Evolutionary conservation across 331 rosid species (phyloP).

Genomic region (Quercus phellos): DNA sequence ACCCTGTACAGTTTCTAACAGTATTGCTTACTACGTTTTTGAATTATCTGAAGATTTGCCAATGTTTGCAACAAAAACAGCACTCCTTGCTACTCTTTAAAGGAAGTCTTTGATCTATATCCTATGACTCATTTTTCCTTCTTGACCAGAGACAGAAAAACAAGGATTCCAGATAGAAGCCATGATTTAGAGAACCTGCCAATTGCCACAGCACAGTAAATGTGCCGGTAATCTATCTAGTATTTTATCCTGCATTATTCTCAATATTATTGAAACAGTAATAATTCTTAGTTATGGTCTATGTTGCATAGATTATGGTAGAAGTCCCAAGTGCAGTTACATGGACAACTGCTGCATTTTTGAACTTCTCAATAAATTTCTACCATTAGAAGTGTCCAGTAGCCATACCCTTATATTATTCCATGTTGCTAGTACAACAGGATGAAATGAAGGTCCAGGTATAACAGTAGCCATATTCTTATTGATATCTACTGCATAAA

Average conservation of each 20-base stretch:
- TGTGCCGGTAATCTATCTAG: too few relatives aligned
- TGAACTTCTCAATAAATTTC: background rate
- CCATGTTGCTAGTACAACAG: background rate
- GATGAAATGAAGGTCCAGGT: background rate
- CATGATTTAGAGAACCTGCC: too few relatives aligned
- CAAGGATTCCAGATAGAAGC: background rate
- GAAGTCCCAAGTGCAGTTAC: too few relatives aligned
- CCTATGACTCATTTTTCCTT: background rate
- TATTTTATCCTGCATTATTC: too few relatives aligned
- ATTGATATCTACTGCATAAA: background rate
- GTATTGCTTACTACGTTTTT: background rate
- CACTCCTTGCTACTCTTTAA: background rate
- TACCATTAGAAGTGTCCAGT: background rate
- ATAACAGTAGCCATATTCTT: background rate
- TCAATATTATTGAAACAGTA: too few relatives aligned
- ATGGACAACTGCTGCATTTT: too few relatives aligned
- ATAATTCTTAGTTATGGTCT: too few relatives aligned
- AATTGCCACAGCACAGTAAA: too few relatives aligned
- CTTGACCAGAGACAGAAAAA: background rate
- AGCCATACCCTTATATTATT: background rate
- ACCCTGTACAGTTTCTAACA: background rate
- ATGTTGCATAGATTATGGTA: too few relatives aligned
- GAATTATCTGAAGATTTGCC: background rate
- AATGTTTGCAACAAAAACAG: background rate
- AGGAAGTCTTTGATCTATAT: background rate